Base-by-base conservation (phyloP, 2,329 filamentous ascomycete species). In the Acephala macrosclerotiorum region DNA sequence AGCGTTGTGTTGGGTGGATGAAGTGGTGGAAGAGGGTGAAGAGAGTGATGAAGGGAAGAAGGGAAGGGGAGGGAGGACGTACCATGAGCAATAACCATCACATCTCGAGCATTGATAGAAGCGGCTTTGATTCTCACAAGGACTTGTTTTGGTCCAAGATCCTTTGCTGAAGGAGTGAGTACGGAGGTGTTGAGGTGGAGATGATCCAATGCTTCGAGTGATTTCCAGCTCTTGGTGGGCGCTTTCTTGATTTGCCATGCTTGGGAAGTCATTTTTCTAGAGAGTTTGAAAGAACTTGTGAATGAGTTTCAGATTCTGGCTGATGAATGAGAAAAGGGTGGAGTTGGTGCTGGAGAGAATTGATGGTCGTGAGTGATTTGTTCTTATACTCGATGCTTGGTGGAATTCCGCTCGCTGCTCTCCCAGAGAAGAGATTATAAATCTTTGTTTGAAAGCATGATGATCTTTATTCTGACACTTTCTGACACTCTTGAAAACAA, bases 81-180 rank as follows among this genome's bases (percentile, higher is more conserved):
- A 61, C 60, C 60, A 26, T 61, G 60, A 20, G 47, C 60, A 53
- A 55, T 61, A 6, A 61, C 60, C 60, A 61, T 61, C 29, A 61
- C 49, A 33, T 61, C 60, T 29, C 60, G 12, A 16, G 60, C 60
- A 20, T 61, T 61, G 16, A 61, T 61, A 7, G 26, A 35, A 16
- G 47, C 60, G 1, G 60, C 60, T 36, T 16, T 35, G 35, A 61
- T 61, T n/a, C 60, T 33, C 0, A 56, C 22, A 16, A 61, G 16
- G 6, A 35, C 60, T 42, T 47, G 26, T 14, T 56, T 56, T 26
- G 33, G 25, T 6, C 42, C 29, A n/a, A 61, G 33, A n/a, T 42
- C 60, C 29, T 40, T 40, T 4, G 33, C 12, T 9, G 60, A 29
- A 2, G 47, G 60, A 1, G 40, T 56, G 8, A 35, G 60, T 1